These are phyloP conservation scores for Sugiyamaella novakii DNA, from an alignment of 1,139 yeast species.

Conservation along the genomic window DNA sequence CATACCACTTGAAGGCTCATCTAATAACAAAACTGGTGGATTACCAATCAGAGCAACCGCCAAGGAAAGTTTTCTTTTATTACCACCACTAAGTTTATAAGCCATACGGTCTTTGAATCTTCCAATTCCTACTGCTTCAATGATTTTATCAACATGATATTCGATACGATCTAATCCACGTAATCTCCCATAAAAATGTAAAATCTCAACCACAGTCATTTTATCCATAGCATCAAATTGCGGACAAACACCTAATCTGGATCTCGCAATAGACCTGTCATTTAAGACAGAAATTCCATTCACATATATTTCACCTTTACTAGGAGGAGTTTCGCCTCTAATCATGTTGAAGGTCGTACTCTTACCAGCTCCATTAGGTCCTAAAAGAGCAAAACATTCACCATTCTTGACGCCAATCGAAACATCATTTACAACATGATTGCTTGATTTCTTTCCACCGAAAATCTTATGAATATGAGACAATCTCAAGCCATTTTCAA, in stretches of 20 bases:
- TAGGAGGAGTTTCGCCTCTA: constrained; percentile 51
- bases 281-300: constrained; percentile 37
- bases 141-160: constrained; percentile 76
- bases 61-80: constrained; percentile 95
- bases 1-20: constrained; percentile 92
- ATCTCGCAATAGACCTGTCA: constrained; percentile 39
- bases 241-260: constrained; percentile 44
- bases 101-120: constrained; percentile 41
- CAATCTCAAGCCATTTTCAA: constrained; percentile 37
- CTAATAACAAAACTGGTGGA: constrained; percentile 85
- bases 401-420: constrained; percentile 42
- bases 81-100: constrained; percentile 81
- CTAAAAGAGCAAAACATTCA: constrained; percentile 53
- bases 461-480: constrained; percentile 38
- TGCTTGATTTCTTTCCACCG: constrained; percentile 25
- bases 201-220: constrained; percentile 41
- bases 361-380: constrained; percentile 99
- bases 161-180: constrained; percentile 67
- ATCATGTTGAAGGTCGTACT: constrained; percentile 76
- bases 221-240: constrained; percentile 47
- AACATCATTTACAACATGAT: constrained; percentile 40
- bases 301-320: constrained; percentile 39
- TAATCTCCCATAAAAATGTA: constrained; percentile 40
- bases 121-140: constrained; percentile 43
- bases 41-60: constrained; percentile 96